Evolutionary conservation across 257 asterid species (phyloP).

Genomic region (Solanum bukasovii): DNA sequence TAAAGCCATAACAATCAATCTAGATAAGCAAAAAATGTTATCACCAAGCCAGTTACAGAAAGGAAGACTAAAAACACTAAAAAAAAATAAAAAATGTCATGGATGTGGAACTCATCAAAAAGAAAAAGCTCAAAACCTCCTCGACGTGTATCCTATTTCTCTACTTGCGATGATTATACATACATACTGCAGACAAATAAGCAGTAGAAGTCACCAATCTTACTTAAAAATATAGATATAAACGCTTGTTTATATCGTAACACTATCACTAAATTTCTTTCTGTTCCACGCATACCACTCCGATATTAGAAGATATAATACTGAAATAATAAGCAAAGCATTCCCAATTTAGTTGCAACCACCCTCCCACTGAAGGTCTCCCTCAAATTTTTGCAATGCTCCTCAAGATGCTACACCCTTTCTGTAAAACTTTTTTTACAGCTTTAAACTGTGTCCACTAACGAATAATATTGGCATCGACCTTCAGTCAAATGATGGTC

Average conservation of each 20-base stretch:
- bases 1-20: not conserved
- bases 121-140: not conserved
- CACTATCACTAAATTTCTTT: not conserved
- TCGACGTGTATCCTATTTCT: not conserved
- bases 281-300: not conserved
- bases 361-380: not conserved
- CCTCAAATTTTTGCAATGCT: not conserved
- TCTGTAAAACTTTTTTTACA: not conserved
- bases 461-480: too few relatives aligned
- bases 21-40: not conserved
- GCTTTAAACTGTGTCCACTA: not conserved
- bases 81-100: not conserved
- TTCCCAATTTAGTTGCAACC: not conserved
- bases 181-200: not conserved
- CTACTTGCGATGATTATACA: not conserved
- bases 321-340: not conserved
- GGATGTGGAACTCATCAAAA: not conserved
- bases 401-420: not conserved
- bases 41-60: not conserved
- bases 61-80: not conserved
- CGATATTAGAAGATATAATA: not conserved
- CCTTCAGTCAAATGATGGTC: not conserved
- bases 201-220: not conserved
- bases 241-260: not conserved
- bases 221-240: not conserved